These are phyloP conservation scores for Stachybotrys chlorohalonatus DNA, from an alignment of 2,329 filamentous ascomycete genomes.

Conservation along the genomic window DNA sequence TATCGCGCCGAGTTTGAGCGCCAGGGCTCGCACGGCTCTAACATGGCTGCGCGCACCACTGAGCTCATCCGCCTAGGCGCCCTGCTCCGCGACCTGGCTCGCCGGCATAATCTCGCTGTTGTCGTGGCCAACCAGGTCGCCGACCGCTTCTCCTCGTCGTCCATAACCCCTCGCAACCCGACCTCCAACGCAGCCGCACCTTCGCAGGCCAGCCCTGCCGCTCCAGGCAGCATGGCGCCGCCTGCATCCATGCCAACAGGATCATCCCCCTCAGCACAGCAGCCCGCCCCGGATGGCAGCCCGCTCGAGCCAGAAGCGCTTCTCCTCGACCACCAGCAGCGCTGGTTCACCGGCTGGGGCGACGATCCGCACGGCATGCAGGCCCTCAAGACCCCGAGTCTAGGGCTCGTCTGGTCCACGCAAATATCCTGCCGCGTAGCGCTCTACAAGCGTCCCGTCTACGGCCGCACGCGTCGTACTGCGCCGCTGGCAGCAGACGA, in stretches of 20 bases:
- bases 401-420: slow-evolving; percentile 86
- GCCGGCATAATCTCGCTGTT: slow-evolving; percentile 65
- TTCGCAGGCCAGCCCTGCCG: slow-evolving; percentile 40
- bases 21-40: slow-evolving; percentile 33
- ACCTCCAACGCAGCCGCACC: slow-evolving; percentile 7
- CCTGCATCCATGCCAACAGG: slow-evolving; percentile 20
- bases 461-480: slow-evolving; percentile 26
- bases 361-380: slow-evolving; percentile 46
- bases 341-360: slow-evolving; percentile 94
- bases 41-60: slow-evolving; percentile 65
- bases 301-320: slow-evolving; percentile 43
- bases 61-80: slow-evolving; percentile 72
- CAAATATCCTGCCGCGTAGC: slow-evolving; percentile 79
- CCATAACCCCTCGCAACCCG: slow-evolving; percentile 8
- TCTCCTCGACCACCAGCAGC: slow-evolving; percentile 78
- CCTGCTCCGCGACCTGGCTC: slow-evolving; percentile 67
- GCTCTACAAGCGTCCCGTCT: slow-evolving; percentile 61
- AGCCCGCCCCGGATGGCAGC: slow-evolving; percentile 15
- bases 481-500: slow-evolving; percentile 26
- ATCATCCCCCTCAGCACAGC: slow-evolving; percentile 30
- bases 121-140: slow-evolving; percentile 95
- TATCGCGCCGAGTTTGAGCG: slow-evolving; percentile 85
- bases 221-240: slow-evolving; percentile 31
- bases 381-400: slow-evolving; percentile 68
- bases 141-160: slow-evolving; percentile 58